These are phyloP conservation scores for Pseudonitzschia multiseries DNA, from an alignment of 108 stramenopile genomes.

Conservation along the genomic window DNA sequence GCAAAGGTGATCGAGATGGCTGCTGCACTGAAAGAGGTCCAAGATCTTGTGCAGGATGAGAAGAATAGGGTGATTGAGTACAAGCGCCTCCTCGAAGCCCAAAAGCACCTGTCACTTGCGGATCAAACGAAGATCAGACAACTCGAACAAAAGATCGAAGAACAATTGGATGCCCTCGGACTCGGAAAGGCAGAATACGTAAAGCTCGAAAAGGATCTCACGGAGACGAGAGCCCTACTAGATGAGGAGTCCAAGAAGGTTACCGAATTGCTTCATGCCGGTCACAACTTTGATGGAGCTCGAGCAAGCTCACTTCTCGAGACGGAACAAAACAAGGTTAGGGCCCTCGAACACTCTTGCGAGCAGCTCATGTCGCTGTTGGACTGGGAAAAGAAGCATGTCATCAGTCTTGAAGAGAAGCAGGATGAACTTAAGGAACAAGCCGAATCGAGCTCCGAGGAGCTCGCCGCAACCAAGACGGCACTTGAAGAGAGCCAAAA, in stretches of 20 bases:
- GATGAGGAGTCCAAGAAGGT: constrained; percentile 31
- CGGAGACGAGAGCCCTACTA: constrained; percentile 9
- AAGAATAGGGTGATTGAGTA: constrained; percentile 16
- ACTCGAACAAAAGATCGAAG: constrained; percentile 25
- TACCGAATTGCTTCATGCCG: constrained; percentile 17
- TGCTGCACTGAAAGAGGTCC: constrained; percentile 6
- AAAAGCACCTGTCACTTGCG: constrained; percentile 10
- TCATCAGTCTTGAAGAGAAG: constrained; percentile 18
- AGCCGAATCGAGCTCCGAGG: constrained; percentile 4
- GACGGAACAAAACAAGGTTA: constrained; percentile 38
- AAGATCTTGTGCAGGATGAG: constrained; percentile 21
- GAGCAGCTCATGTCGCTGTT: constrained; percentile 35
- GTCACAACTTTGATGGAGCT: constrained; percentile 5
- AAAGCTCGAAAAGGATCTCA: constrained; percentile 28
- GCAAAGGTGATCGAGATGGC: constrained; percentile 13
- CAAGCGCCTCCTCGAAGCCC: constrained; percentile 23
- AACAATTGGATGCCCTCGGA: constrained; percentile 25
- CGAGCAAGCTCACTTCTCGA: constrained; percentile 22
- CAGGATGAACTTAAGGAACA: constrained; percentile 23
- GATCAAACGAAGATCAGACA: constrained; percentile 23
- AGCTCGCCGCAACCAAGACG: constrained; percentile 12
- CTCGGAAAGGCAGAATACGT: constrained; percentile 11
- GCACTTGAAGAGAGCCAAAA: constrained; percentile 21
- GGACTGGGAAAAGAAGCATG: constrained; percentile 35
- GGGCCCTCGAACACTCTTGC: constrained; percentile 35